Percentiles rank a stretch among this genome's conserved stretches.
Evolutionary conservation across 2,329 filamentous ascomycete genomes (phyloP).

Genomic region (Pseudocercospora macadamiae): DNA sequence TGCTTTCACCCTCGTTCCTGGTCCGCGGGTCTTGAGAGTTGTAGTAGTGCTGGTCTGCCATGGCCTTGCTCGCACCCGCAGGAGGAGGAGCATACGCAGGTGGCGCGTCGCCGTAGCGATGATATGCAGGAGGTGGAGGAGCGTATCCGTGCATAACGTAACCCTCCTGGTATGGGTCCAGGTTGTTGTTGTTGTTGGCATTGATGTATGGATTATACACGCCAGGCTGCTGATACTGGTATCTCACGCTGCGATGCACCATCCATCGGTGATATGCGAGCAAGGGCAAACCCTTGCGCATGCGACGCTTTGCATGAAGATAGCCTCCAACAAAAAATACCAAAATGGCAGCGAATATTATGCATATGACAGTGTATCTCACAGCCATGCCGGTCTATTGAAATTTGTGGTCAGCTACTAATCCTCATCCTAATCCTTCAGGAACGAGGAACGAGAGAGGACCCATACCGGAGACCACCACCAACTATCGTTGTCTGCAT

Average conservation of each 20-base stretch:
- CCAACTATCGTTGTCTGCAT: constrained; percentile 24
- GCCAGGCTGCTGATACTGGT: constrained; percentile 17
- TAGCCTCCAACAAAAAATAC: constrained; percentile 69
- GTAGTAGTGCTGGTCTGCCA: constrained; percentile 38
- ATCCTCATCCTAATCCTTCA: no score
- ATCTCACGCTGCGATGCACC: constrained; percentile 28
- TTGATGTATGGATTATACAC: constrained; percentile 23
- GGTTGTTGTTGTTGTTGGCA: no score
- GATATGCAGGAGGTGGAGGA: constrained; percentile 41
- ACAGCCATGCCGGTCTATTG: constrained; percentile 56
- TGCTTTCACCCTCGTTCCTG: constrained; percentile 24
- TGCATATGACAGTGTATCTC: constrained; percentile 71
- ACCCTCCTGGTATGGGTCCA: constrained; percentile 27
- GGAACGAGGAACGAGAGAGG: background rate
- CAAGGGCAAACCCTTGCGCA: constrained; percentile 67
- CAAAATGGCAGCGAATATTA: constrained; percentile 61
- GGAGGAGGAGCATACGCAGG: constrained; percentile 40
- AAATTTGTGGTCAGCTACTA: no score
- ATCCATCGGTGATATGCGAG: constrained; percentile 67
- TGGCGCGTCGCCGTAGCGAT: constrained; percentile 35
- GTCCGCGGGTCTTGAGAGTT: constrained; percentile 12
- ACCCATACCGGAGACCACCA: constrained; percentile 32
- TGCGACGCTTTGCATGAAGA: constrained; percentile 67
- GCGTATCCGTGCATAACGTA: constrained; percentile 33
- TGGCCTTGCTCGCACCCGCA: constrained; percentile 38